Evolutionary conservation across 129 eudicot species (phyloP).

Genomic region (Helichrysum umbraculigerum): DNA sequence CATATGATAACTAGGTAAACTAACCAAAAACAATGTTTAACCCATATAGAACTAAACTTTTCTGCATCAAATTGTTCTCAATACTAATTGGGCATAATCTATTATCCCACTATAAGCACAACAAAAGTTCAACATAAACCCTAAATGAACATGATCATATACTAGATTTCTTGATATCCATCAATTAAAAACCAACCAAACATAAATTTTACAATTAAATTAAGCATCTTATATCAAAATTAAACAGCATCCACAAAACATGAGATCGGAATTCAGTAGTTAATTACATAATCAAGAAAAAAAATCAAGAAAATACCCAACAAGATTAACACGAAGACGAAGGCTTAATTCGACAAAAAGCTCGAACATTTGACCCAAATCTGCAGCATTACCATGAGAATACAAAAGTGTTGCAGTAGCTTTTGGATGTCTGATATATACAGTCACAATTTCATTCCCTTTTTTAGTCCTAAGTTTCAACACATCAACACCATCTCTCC

Average conservation of each 20-base stretch:
- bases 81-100: not conserved
- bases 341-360: constrained; percentile 85
- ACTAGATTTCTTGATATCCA: not conserved
- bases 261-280: not conserved
- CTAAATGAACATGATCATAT: not conserved
- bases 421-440: constrained; percentile 72
- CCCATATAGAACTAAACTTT: not conserved
- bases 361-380: constrained; percentile 97
- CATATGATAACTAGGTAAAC: not conserved
- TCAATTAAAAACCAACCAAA: not conserved
- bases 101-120: not conserved
- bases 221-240: constrained; percentile 5
- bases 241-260: constrained; percentile 4
- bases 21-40: not conserved
- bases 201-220: not conserved
- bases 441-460: constrained; percentile 81
- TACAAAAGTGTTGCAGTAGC: constrained; percentile 77
- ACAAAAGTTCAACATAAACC: not conserved
- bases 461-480: constrained; percentile 71
- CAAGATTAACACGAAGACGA: constrained; percentile 81
- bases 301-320: constrained; percentile 71
- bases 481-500: constrained; percentile 71
- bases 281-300: not conserved
- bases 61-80: not conserved
- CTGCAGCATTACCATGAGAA: constrained; percentile 98